These are phyloP conservation scores for Pichia sp. DNA, from an alignment of 1,139 yeast genomes.

Conservation along the genomic window DNA sequence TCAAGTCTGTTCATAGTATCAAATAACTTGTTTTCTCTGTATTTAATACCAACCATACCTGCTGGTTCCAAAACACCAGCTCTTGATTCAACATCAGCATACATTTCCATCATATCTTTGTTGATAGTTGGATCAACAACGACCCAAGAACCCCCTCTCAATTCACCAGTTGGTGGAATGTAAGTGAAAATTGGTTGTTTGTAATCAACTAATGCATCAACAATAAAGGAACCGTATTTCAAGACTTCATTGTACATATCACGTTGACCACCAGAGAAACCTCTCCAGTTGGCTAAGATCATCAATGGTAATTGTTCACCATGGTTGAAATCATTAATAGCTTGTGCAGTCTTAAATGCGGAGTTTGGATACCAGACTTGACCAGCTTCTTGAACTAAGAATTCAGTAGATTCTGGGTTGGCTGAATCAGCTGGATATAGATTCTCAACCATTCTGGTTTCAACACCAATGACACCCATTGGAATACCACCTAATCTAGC, in stretches of 20 bases:
- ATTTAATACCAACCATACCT: conserved; percentile 98
- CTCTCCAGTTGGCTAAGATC: conserved; percentile 99
- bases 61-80: conserved; percentile 99
- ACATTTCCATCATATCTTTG: conserved; percentile 98
- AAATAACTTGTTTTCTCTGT: conserved; percentile 84
- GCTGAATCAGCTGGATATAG: conserved; percentile 97
- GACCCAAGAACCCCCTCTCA: conserved; percentile 99
- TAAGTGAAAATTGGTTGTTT: conserved; percentile 95
- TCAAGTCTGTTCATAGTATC: conserved; percentile 90
- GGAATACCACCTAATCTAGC: conserved; percentile 99
- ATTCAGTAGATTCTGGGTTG: conserved; percentile 87
- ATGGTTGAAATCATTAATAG: conserved; percentile 91
- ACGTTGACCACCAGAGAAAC: conserved; percentile 99
- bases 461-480: conserved; percentile 95
- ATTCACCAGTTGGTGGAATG: conserved; percentile 96
- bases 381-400: conserved; percentile 89
- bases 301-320: conserved; percentile 97
- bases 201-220: conserved; percentile 92
- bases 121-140: conserved; percentile 98
- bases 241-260: conserved; percentile 98
- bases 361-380: conserved; percentile 99
- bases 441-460: conserved; percentile 83
- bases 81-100: conserved; percentile 93
- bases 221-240: conserved; percentile 93
- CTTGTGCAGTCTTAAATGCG: conserved; percentile 98